A percentile compares a stretch with the other conserved stretches of the same genome.
Evolutionary conservation across 495 filamentous ascomycete genomes (phyloP).

Genomic region (Poronia punctata): DNA sequence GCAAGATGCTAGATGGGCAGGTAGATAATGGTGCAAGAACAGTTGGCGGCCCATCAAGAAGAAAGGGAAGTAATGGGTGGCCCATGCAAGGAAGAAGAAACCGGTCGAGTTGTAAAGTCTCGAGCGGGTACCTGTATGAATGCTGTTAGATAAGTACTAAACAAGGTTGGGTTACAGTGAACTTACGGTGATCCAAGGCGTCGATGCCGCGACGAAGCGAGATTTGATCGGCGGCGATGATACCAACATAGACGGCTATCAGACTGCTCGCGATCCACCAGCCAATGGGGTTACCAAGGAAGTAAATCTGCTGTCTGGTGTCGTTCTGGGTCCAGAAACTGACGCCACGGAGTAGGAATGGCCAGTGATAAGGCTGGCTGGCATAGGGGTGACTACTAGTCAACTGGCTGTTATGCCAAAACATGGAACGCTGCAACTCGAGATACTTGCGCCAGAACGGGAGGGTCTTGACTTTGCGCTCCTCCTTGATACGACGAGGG

Average conservation of each 20-base stretch:
- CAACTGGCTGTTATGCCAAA: conserved; percentile 96
- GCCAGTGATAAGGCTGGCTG: conserved; percentile 93
- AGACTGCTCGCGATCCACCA: conserved; percentile 96
- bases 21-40: conserved; percentile 96
- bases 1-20: conserved; percentile 86
- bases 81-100: conserved; percentile 98
- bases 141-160: conserved; percentile 21
- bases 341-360: conserved; percentile 90
- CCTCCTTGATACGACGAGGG: conserved; percentile 62
- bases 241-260: conserved; percentile 87
- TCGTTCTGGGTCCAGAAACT: conserved; percentile 99
- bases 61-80: conserved; percentile 96
- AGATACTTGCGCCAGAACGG: conserved; percentile 93
- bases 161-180: too few relatives aligned
- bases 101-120: conserved; percentile 96
- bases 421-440: conserved; percentile 96
- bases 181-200: conserved; percentile 88
- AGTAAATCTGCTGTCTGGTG: conserved; percentile 95
- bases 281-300: conserved; percentile 91
- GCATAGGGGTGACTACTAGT: conserved; percentile 96
- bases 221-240: conserved; percentile 87
- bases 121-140: conserved; percentile 64
- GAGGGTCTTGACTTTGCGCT: conserved; percentile 69
- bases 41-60: conserved; percentile 96
- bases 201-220: conserved; percentile 88